Percentiles rank a stretch among this genome's conserved stretches.
These are phyloP conservation scores for Vachellia pachyceras DNA, from an alignment of 306 rosid species.

Conservation along the genomic window DNA sequence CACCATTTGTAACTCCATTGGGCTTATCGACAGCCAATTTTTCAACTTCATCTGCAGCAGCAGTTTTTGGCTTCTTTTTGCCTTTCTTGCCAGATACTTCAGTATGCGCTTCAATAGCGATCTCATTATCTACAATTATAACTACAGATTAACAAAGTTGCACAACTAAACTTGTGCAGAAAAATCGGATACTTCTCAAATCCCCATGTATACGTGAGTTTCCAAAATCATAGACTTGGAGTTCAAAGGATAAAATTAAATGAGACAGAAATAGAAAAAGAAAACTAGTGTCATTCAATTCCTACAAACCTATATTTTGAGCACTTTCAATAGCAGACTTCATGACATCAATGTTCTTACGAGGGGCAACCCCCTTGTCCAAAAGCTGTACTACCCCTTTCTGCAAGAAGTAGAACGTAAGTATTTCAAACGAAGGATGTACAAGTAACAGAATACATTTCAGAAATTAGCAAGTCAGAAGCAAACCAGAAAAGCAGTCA, in stretches of 20 bases:
- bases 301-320: conserved; percentile 59
- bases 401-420: conserved; percentile 44
- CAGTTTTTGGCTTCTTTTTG: conserved; percentile 76
- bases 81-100: conserved; percentile 69
- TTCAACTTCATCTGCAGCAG: conserved; percentile 49
- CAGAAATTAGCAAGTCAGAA: background rate
- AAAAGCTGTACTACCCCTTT: conserved; percentile 56
- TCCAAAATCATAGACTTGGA: background rate
- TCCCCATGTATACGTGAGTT: background rate
- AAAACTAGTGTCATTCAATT: background rate
- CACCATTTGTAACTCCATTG: conserved; percentile 58
- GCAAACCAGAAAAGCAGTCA: conserved; percentile 78
- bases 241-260: background rate
- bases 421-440: background rate
- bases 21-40: conserved; percentile 57
- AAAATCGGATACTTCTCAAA: background rate
- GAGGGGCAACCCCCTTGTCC: conserved; percentile 97
- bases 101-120: conserved; percentile 59
- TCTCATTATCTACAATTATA: conserved; percentile 54
- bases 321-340: conserved; percentile 80
- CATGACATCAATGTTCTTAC: conserved; percentile 96
- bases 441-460: background rate
- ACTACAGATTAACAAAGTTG: conserved; percentile 1
- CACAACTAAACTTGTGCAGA: too few relatives aligned
- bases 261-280: background rate